These are phyloP conservation scores for Athelia psychrophila DNA, from an alignment of 1,284 basidiomycete genomes.

Conservation along the genomic window DNA sequence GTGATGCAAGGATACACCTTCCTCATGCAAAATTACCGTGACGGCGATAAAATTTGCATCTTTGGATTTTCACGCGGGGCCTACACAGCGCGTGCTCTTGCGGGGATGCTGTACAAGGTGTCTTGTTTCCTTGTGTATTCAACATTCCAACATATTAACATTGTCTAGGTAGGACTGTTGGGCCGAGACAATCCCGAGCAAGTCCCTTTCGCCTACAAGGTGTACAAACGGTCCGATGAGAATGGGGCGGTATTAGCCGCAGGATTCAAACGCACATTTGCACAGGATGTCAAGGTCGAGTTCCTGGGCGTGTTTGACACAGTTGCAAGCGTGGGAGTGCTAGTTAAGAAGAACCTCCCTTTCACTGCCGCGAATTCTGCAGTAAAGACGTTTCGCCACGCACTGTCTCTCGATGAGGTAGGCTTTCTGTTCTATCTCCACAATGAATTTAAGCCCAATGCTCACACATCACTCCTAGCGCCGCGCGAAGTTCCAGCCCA, in stretches of 20 bases:
- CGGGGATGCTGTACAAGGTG: slow-evolving; percentile 42
- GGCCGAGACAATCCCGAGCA: neutral
- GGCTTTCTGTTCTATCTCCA: slow-evolving; percentile 1
- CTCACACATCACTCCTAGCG: slow-evolving; percentile 29
- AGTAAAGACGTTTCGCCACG: slow-evolving; percentile 61
- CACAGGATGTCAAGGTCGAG: slow-evolving; percentile 52
- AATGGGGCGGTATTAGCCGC: slow-evolving; percentile 42
- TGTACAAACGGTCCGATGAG: slow-evolving; percentile 4
- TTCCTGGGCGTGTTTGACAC: slow-evolving; percentile 73
- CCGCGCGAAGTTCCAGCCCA: slow-evolving; percentile 52
- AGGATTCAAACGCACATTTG: slow-evolving; percentile 69
- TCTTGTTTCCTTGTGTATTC: neutral
- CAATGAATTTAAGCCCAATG: slow-evolving; percentile 2
- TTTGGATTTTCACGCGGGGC: slow-evolving; percentile 71
- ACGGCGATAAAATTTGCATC: slow-evolving; percentile 2
- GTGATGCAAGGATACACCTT: slow-evolving; percentile 65
- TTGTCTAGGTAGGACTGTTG: neutral
- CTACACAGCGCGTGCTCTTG: slow-evolving; percentile 73
- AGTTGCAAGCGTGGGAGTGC: slow-evolving; percentile 60
- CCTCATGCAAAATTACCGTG: slow-evolving; percentile 62
- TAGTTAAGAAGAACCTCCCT: slow-evolving; percentile 54
- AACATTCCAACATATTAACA: neutral
- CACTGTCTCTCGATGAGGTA: slow-evolving; percentile 63
- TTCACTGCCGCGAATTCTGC: slow-evolving; percentile 57
- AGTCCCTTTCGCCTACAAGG: neutral